A percentile compares a stretch with the other conserved stretches of the same genome.
These are phyloP conservation scores for Colletotrichum caudatum DNA, from an alignment of 2,329 filamentous ascomycete species.

Conservation along the genomic window DNA sequence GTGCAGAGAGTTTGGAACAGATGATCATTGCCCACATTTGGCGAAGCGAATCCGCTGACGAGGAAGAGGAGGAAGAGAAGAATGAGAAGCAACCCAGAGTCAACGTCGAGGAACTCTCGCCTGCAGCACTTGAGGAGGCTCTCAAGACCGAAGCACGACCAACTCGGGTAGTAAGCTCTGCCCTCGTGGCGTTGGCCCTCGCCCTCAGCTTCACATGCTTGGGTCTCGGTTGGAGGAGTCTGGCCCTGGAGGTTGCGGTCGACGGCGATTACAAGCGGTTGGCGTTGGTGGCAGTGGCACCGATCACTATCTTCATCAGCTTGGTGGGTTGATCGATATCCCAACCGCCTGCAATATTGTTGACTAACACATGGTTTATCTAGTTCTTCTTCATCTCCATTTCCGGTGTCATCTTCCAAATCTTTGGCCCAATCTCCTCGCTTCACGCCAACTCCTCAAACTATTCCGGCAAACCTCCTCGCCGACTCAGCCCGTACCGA, in stretches of 20 bases:
- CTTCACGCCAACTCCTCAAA: constrained; percentile 58
- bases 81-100: constrained; percentile 54
- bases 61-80: constrained; percentile 55
- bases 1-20: constrained; percentile 64
- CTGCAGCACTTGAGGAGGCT: constrained; percentile 55
- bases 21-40: constrained; percentile 71
- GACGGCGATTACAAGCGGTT: constrained; percentile 67
- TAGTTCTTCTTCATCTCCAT: constrained; percentile 60
- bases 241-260: constrained; percentile 66
- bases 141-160: constrained; percentile 56
- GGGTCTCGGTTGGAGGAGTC: constrained; percentile 66
- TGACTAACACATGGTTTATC: constrained; percentile 38
- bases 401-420: constrained; percentile 55
- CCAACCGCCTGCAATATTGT: accelerated
- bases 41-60: constrained; percentile 51
- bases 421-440: constrained; percentile 62
- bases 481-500: constrained; percentile 48
- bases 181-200: constrained; percentile 65
- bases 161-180: constrained; percentile 66
- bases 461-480: constrained; percentile 56
- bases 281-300: constrained; percentile 63
- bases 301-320: constrained; percentile 70
- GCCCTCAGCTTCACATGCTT: constrained; percentile 64
- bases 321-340: constrained; percentile 52
- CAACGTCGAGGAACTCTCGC: constrained; percentile 58